Evolutionary conservation across 768 basidiomycete genomes (phyloP).

Genomic region (Suillus subalutaceus): DNA sequence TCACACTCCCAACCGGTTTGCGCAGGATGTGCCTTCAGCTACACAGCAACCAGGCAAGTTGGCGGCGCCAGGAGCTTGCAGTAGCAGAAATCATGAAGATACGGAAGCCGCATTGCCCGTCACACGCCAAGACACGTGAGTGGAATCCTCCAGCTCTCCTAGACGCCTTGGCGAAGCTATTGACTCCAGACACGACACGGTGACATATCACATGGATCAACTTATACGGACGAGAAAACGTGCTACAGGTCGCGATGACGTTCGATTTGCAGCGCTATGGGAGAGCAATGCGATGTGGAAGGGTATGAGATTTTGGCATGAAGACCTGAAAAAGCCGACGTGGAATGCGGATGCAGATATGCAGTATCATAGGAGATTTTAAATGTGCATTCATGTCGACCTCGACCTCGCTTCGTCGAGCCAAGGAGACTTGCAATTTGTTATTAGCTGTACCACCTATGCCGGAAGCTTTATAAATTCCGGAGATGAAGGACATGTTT

Average conservation of each 20-base stretch:
- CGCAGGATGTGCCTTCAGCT: neutral
- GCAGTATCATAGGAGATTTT: too few species aligned
- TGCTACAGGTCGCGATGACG: neutral
- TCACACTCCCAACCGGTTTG: too few species aligned
- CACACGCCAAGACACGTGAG: neutral
- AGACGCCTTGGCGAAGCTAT: neutral
- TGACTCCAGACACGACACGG: neutral
- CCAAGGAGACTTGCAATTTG: neutral
- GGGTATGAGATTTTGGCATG: constrained; percentile 4
- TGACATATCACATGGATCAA: constrained; percentile 1
- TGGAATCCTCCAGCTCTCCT: neutral
- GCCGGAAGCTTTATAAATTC: neutral
- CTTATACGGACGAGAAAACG: neutral
- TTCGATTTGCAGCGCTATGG: neutral
- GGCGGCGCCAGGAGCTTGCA: neutral
- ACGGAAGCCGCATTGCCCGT: neutral
- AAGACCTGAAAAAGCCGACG: neutral
- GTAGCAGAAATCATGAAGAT: too few species aligned
- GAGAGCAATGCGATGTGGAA: constrained; percentile 4
- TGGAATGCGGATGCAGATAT: neutral
- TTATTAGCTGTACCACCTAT: neutral
- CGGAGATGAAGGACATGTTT: neutral
- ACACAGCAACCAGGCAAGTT: neutral
- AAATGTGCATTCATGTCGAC: neutral
- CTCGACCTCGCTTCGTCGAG: neutral